Base-by-base conservation (phyloP, 345 rosid genomes). In the Camelina neglecta region DNA sequence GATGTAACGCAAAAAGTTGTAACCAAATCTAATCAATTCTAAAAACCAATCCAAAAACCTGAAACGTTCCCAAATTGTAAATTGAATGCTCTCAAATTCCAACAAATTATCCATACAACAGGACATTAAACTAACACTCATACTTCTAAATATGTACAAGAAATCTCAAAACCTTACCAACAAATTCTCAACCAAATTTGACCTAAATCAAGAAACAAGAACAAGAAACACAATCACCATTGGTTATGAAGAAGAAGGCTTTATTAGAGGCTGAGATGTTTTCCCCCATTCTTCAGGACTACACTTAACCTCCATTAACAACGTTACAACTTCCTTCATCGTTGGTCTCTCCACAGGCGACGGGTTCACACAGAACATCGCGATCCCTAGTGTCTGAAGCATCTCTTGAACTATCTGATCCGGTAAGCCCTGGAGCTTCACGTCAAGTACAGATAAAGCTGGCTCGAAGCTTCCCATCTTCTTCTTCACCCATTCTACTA, bases 401-500 rank as follows among this genome's bases (percentile, higher is more conserved):
- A 94, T 91, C 74, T 94, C 96, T 51, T 94, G 96, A 70, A 94
- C 93, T 69, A 94, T 89, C 72, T 89, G 98, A 75, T 92, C 97
- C 0, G 97, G 92, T 60, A 94, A 42, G 33, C 97, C 86, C 74
- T 86, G 98, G 1, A 94, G 95, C 82, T 92, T 92, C 1, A 77
- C 54, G 41, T 94, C 98, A 0, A 94, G 91, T 26, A 94, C 84
- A 0, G 93, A 85, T 24, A 77, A 65, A 0, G 96, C 96, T 9
- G 95, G 98, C 77, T 94, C 96, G 4, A 88, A 94, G 78, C 97
- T 92, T n/a, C 95, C 97, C 98, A 94, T 92, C 81, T 92, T 94
- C 81, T 78, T 90, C 80, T 90, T 92, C 78, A 94, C 97, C 97
- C 98, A 94, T 70, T 94, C 97, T 0, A 94, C 97, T 13, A 94